A percentile compares a stretch with the other conserved stretches of the same genome.
Evolutionary conservation across 2,329 filamentous ascomycete species (phyloP).

Genomic region (Pezicula neosporulosa): DNA sequence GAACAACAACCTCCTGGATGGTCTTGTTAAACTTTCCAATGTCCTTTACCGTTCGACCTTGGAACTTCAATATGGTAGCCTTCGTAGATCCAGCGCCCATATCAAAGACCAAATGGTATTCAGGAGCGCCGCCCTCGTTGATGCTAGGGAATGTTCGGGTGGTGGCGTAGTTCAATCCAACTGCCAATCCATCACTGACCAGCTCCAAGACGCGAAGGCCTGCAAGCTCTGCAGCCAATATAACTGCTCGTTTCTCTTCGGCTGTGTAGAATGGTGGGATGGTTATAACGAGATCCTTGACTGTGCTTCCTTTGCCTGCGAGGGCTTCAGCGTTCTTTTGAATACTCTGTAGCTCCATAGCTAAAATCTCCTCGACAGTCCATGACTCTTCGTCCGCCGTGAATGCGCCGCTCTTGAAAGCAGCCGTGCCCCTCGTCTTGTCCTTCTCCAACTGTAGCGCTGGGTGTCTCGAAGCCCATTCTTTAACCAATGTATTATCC

Average conservation of each 20-base stretch:
- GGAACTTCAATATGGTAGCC: slow-evolving; percentile 85
- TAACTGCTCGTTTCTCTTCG: slow-evolving; percentile 84
- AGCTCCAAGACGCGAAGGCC: slow-evolving; percentile 82
- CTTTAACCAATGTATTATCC: slow-evolving; percentile 57
- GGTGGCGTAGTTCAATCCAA: slow-evolving; percentile 94
- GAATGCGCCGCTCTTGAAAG: slow-evolving; percentile 76
- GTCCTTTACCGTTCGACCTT: slow-evolving; percentile 86
- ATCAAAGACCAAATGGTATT: slow-evolving; percentile 91
- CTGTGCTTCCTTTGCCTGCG: slow-evolving; percentile 69
- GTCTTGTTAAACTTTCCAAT: slow-evolving; percentile 94
- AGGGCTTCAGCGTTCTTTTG: slow-evolving; percentile 82
- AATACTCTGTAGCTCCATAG: slow-evolving; percentile 93
- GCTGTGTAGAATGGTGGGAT: slow-evolving; percentile 86
- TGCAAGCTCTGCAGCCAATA: slow-evolving; percentile 81
- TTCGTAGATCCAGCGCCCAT: slow-evolving; percentile 97
- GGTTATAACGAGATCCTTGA: slow-evolving; percentile 84
- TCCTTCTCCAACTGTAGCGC: slow-evolving; percentile 65
- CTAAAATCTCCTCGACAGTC: slow-evolving; percentile 88
- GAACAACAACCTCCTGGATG: slow-evolving; percentile 86
- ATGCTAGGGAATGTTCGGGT: slow-evolving; percentile 83
- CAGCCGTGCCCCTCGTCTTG: slow-evolving; percentile 62
- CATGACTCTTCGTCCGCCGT: slow-evolving; percentile 58
- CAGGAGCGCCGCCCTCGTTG: slow-evolving; percentile 78
- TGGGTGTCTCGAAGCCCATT: slow-evolving; percentile 76
- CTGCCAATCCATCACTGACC: slow-evolving; percentile 85